Evolutionary conservation across 164 flowering plant species (phyloP).

Genomic region (Akebia trifoliata): DNA sequence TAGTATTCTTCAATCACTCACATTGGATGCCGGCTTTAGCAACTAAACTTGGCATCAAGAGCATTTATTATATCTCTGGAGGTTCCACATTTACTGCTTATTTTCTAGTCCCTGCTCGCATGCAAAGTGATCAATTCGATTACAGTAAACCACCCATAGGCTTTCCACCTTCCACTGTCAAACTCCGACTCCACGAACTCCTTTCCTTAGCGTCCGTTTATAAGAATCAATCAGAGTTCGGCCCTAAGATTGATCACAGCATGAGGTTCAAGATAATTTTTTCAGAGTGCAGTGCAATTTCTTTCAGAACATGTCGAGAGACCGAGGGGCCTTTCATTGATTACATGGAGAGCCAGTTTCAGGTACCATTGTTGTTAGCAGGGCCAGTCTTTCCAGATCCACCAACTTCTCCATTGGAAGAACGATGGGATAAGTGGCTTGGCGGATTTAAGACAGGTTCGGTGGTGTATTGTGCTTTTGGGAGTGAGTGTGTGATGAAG

Average conservation of each 20-base stretch:
- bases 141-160: neutral
- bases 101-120: neutral
- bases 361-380: too few species aligned
- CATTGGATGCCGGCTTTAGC: constrained; percentile 2
- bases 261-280: neutral
- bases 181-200: neutral
- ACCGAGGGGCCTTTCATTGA: constrained; percentile 25
- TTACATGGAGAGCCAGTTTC: constrained; percentile 15
- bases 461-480: too few species aligned
- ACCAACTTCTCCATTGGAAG: too few species aligned
- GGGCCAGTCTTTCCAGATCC: too few species aligned
- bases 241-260: constrained; percentile 1
- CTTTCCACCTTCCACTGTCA: constrained; percentile 1
- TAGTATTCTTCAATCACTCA: constrained; percentile 6
- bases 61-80: neutral
- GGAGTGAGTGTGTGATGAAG: constrained; percentile 19
- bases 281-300: constrained; percentile 15
- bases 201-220: neutral
- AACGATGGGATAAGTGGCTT: too few species aligned
- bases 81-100: neutral
- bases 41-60: neutral
- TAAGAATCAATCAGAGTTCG: neutral
- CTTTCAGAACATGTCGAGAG: constrained; percentile 22
- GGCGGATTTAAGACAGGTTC: too few species aligned
- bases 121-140: neutral